These are phyloP conservation scores for Zea mays DNA, from an alignment of 176 grass and related monocot species.

Conservation along the genomic window Zm-B73-REFERENCE-NAM-5.0 NC_050101.1:83675501-83676000, in stretches of 20 bases:
- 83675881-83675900: conserved; percentile 56
- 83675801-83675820: conserved; percentile 95
- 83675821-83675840: conserved; percentile 80
- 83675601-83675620: conserved; percentile 62
- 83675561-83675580: conserved; percentile 40
- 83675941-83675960: conserved; percentile 18
- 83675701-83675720: conserved; percentile 61
- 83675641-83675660: conserved; percentile 22
- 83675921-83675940: conserved; percentile 10
- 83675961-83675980: neutral
- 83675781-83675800: conserved; percentile 73
- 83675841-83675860: conserved; percentile 76
- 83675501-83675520: conserved; percentile 49
- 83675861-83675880: conserved; percentile 47
- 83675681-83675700: conserved; percentile 40
- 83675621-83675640: conserved; percentile 45
- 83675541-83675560: conserved; percentile 42
- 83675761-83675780: conserved; percentile 60
- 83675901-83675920: conserved; percentile 58
- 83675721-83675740: conserved; percentile 70
- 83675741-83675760: conserved; percentile 44
- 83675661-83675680: conserved; percentile 33
- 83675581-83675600: conserved; percentile 71
- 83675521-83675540: conserved; percentile 53
- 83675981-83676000: neutral